Evolutionary conservation across 1,284 basidiomycete species (phyloP), one percentile per base, ranked within the genome.

Genomic region (Singerocomus inundabilis): DNA sequence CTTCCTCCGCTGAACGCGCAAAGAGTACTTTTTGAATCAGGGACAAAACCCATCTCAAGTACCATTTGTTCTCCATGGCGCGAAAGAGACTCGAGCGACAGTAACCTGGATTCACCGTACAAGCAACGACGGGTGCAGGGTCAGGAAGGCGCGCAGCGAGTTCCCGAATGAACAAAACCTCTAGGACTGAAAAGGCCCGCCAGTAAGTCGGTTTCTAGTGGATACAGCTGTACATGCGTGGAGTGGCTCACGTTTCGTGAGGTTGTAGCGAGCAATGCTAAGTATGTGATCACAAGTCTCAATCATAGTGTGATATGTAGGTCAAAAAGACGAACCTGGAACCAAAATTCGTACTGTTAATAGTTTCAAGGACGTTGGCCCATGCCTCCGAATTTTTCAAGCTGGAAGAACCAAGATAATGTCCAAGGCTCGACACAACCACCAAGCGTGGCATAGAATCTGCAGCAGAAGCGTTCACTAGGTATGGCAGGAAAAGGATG

Each of bases 161-260:
- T 25, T 62, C 58, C n/a, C 61, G 57, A n/a, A 59, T 46, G 44
- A 67, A 67, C 16, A 68, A 38, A 13, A 70, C 34, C 25, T 62
- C 56, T 11, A 66, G 41, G 11, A 66, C 68, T 54, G 28, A 9
- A 18, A 41, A 26, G 5, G 21, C 12, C 3, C 8, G 4, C 10
- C n/a, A 6, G 26, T 45, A 18, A 49, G 48, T 16, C 26, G 37
- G 15, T 45, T n/a, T 29, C 29, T 5, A n/a, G n/a, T n/a, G n/a
- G n/a, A n/a, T n/a, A n/a, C n/a, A n/a, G n/a, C n/a, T 37, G 16
- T 13, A 5, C 13, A 26, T 11, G 31, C 32, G 50, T 13, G n/a
- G 7, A 24, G 46, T 9, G n/a, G 48, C 63, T 42, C 48, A 71
- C 69, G 51, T 57, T 72, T 72, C 3, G 69, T 56, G 25, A 67